Conservation (phyloP, 177 flowering plant genomes). For the Tripterygium wilfordii region DNA sequence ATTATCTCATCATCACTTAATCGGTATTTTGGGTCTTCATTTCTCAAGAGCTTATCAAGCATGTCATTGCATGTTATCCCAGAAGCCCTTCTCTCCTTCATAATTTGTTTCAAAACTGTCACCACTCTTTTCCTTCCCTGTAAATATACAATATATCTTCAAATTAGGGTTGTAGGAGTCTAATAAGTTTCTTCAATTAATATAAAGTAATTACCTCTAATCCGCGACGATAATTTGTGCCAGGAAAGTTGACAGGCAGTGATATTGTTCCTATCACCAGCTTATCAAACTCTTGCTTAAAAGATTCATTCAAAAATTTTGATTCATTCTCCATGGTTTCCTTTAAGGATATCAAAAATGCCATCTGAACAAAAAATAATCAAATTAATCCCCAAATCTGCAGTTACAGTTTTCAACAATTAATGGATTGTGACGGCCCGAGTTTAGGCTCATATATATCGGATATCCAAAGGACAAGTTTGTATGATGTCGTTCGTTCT, state of each 20-base stretch:
- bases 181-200: neutral
- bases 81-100: constrained; percentile 69
- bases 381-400: neutral
- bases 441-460: no score
- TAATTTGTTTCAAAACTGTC: constrained; percentile 34
- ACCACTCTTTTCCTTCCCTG: constrained; percentile 80
- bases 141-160: neutral
- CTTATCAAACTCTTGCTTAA: constrained; percentile 71
- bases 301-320: constrained; percentile 27
- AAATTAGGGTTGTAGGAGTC: neutral
- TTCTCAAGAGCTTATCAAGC: constrained; percentile 46
- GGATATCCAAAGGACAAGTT: neutral
- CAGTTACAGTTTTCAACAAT: no score
- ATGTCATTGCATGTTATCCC: constrained; percentile 37
- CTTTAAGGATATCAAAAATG: constrained; percentile 55
- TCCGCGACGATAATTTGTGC: constrained; percentile 67
- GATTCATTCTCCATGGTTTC: constrained; percentile 62
- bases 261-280: constrained; percentile 78
- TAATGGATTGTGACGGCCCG: neutral
- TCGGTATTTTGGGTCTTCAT: constrained; percentile 32
- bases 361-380: constrained; percentile 50
- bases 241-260: constrained; percentile 82
- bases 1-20: constrained; percentile 80
- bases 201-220: constrained; percentile 41
- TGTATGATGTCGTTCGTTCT: neutral